A percentile compares a stretch with the other conserved stretches of the same genome.
Conservation (phyloP, 805 yeast species). For the Ogataea dorogensis region DNA sequence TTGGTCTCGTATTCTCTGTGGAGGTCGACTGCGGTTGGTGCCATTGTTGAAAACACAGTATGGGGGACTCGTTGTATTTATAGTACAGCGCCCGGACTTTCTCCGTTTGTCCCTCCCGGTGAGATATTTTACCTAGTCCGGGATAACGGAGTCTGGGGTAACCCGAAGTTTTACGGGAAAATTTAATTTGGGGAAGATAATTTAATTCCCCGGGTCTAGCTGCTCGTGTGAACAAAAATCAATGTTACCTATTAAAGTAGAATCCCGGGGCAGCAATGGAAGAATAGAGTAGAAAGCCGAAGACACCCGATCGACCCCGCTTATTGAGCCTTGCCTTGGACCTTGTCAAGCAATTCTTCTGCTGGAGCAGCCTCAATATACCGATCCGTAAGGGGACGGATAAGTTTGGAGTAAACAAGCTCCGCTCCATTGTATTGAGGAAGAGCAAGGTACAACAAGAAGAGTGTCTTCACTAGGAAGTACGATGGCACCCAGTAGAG, state of each 20-base stretch:
- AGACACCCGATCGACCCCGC: too few relatives aligned
- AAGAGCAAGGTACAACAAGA: constrained; percentile 82
- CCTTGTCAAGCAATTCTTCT: constrained; percentile 40
- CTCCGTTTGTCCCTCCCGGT: constrained; percentile 15
- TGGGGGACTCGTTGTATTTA: constrained; percentile 2
- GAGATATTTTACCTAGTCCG: constrained; percentile 10
- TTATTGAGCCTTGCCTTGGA: constrained; percentile 46
- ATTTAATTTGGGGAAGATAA: not conserved
- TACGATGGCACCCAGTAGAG: constrained; percentile 96
- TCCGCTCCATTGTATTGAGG: constrained; percentile 89
- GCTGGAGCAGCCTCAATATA: constrained; percentile 36
- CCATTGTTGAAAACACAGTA: constrained; percentile 27
- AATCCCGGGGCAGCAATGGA: too few relatives aligned
- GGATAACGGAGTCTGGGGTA: constrained; percentile 16
- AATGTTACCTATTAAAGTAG: too few relatives aligned
- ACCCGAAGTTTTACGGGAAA: constrained; percentile 11
- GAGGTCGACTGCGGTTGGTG: constrained; percentile 41
- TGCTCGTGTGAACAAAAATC: too few relatives aligned
- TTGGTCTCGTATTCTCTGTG: constrained; percentile 31
- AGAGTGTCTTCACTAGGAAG: constrained; percentile 87
- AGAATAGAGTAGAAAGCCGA: too few relatives aligned
- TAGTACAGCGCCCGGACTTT: constrained; percentile 2
- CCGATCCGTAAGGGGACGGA: constrained; percentile 63
- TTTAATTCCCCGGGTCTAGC: not conserved
- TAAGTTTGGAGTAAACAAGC: constrained; percentile 58